phyloP scores from a whole-genome alignment of 257 asterid genomes.

The Nicotiana obtusifolia region DNA sequence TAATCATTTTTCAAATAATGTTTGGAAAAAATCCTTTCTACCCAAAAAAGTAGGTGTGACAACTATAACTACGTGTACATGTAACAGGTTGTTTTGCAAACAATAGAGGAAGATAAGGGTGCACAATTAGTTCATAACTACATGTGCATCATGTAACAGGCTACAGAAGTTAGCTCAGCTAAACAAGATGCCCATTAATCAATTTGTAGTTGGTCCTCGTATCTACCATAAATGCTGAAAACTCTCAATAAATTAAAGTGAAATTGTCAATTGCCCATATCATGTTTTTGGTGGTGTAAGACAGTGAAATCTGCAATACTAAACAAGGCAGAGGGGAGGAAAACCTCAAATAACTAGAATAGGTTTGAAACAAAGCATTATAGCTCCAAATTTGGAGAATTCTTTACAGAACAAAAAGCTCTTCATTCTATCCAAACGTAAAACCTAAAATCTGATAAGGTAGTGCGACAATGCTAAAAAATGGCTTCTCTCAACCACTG shows the following conservation, averaged over 20 bases:
- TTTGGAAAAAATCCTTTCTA: too few relatives aligned
- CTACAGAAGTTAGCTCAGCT: background rate
- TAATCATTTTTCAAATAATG: too few relatives aligned
- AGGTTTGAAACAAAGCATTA: background rate
- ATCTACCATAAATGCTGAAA: background rate
- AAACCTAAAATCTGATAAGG: background rate
- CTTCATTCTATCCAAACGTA: background rate
- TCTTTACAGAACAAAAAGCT: conserved; percentile 3
- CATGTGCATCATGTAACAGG: too few relatives aligned
- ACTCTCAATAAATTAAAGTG: background rate
- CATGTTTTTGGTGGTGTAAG: background rate
- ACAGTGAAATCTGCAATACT: background rate
- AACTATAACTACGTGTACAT: too few relatives aligned
- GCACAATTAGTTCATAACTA: too few relatives aligned
- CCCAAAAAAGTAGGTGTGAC: too few relatives aligned
- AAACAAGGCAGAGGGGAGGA: background rate
- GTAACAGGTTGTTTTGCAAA: too few relatives aligned
- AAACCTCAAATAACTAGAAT: background rate
- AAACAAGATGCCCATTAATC: background rate
- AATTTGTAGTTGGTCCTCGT: background rate
- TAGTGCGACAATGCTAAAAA: background rate
- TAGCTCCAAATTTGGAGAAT: background rate
- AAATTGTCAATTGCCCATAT: background rate
- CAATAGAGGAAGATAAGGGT: too few relatives aligned
- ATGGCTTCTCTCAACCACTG: background rate